A percentile compares a stretch with the other conserved stretches of the same genome.
phyloP scores from a whole-genome alignment of 129 eudicot species.

The Sambucus nigra region DNA sequence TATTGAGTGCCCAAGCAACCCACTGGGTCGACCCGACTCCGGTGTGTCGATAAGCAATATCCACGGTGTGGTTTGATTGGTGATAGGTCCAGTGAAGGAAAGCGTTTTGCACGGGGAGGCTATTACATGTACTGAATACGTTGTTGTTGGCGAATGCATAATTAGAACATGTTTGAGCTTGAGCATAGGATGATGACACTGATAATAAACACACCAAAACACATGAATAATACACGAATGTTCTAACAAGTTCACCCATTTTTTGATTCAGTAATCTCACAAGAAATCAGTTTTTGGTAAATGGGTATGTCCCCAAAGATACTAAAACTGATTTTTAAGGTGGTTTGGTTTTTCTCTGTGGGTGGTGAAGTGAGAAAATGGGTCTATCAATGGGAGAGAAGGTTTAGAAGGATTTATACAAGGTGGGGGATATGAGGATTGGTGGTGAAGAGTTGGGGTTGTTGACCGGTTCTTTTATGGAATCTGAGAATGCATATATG shows the following conservation, averaged over 20 bases:
- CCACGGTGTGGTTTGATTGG: slow-evolving; percentile 38
- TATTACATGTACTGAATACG: slow-evolving; percentile 29
- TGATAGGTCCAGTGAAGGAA: slow-evolving; percentile 66
- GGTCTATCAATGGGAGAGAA: background rate
- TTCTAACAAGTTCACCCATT: slow-evolving; percentile 29
- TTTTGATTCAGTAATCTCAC: slow-evolving; percentile 2
- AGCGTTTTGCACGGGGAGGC: slow-evolving; percentile 40
- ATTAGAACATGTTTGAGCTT: slow-evolving; percentile 18
- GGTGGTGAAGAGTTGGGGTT: slow-evolving; percentile 9
- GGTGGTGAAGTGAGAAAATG: background rate
- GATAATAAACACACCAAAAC: slow-evolving; percentile 18
- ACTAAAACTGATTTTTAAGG: background rate
- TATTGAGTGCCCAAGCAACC: slow-evolving; percentile 80
- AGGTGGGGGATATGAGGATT: background rate
- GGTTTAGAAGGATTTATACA: no score
- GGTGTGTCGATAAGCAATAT: slow-evolving; percentile 56
- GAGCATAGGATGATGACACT: slow-evolving; percentile 33
- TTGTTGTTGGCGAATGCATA: slow-evolving; percentile 46
- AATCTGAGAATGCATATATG: background rate
- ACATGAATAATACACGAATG: slow-evolving; percentile 17
- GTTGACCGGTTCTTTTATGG: slow-evolving; percentile 26
- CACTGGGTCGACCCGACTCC: slow-evolving; percentile 42
- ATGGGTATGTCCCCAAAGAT: slow-evolving; percentile 2
- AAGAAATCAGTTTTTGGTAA: background rate
- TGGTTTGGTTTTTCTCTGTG: background rate